Conservation (phyloP, 169 alveolate species). For the Miamiensis avidus region DNA sequence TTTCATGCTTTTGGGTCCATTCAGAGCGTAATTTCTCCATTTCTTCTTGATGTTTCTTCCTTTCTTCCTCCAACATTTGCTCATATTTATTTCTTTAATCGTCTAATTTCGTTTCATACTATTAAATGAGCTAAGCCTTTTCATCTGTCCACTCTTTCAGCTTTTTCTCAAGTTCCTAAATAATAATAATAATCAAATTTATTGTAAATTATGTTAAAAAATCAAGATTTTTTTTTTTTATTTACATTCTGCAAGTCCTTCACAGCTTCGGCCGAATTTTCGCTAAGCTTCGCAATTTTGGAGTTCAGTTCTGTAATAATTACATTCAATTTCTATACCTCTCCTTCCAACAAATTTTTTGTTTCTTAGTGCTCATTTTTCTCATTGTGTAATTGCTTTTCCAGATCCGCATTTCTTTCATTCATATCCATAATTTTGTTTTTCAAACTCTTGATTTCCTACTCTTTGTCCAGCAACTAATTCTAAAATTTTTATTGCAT, state of each 20-base stretch:
- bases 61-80: conserved; percentile 13
- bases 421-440: background rate
- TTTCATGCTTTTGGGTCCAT: conserved; percentile 46
- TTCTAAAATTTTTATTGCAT: too few relatives aligned
- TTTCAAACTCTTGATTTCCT: background rate
- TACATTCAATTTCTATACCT: background rate
- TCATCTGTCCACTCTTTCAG: conserved; percentile 22
- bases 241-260: background rate
- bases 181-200: too few relatives aligned
- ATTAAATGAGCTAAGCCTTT: conserved; percentile 38
- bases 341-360: background rate
- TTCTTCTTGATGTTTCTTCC: conserved; percentile 42
- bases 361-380: background rate
- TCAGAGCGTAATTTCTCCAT: conserved; percentile 22
- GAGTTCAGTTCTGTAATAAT: background rate
- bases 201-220: too few relatives aligned
- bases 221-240: too few relatives aligned
- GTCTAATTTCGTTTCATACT: conserved; percentile 39
- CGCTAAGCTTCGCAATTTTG: background rate
- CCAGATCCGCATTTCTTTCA: background rate
- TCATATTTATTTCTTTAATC: conserved; percentile 30
- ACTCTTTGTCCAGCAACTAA: background rate
- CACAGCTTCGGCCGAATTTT: background rate
- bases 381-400: background rate
- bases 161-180: conserved; percentile 10